Base-by-base conservation (phyloP, 345 rosid genomes). In the Streptanthus diversifolius region DNA sequence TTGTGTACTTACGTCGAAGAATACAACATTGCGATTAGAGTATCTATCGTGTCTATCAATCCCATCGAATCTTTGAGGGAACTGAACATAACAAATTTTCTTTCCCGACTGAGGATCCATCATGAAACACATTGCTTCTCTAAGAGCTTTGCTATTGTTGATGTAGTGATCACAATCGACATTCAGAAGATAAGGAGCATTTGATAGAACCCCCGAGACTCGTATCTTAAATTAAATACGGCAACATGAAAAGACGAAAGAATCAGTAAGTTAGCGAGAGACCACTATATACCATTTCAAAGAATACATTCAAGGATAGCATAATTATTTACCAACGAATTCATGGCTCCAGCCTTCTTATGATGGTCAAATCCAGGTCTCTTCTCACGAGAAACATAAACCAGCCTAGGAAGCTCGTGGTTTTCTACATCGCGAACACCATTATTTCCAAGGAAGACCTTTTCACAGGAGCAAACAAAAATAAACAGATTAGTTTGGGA, bases 321-420 rank as follows among this genome's bases (percentile, higher is more conserved):
- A 59, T 52, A 56, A 30, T 55, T 8, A 35, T 35, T 48, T 82
- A 91, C 97, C 92, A 91, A 70, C 41, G 97, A 74, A 72, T 91
- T 91, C 97, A 91, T 91, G 63, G 97, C 97, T 40, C 97, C 97
- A 56, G 96, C 97, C 60, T 91, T 92, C 77, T 92, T 92, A 62
- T 92, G 98, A 79, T 92, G 98, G 66, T 89, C 95, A 73, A 86
- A 90, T 47, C 96, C 96, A 0, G 96, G 96, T 82, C 98, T 88
- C 86, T 92, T 92, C 79, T 92, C 98, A 48, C 97, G 96, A 72
- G 97, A 91, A 22, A 91, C 97, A 45, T 92, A 92, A 40, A 88
- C 86, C 25, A 92, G 79, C 35, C 85, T 86, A 72, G 96, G 98
- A 57, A 92, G 77, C 81, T 86, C 90, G 32, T 86, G 84, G 43